Evolutionary conservation across 2,329 filamentous ascomycete genomes (phyloP).

Genomic region (Acrocalymma vagum): DNA sequence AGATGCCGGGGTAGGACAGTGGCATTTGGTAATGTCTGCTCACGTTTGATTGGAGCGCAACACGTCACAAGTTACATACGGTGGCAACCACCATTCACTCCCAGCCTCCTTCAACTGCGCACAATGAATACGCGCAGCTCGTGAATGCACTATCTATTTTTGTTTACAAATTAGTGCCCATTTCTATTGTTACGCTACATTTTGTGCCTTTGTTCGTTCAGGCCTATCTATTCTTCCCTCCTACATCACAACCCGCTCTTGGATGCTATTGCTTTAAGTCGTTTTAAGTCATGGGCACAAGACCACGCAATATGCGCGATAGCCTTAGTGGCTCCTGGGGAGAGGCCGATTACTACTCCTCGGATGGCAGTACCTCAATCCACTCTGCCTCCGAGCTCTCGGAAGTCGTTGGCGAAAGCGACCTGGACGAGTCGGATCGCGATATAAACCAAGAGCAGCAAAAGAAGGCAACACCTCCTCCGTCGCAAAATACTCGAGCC

Average conservation of each 20-base stretch:
- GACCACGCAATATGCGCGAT: constrained; percentile 24
- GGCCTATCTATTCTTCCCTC: background rate
- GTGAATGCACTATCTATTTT: too few relatives aligned
- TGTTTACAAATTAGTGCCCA: too few relatives aligned
- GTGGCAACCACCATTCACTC: constrained; percentile 29
- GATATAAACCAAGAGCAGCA: constrained; percentile 22
- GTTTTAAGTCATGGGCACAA: constrained; percentile 21
- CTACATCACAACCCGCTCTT: too few relatives aligned
- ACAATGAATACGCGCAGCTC: too few relatives aligned
- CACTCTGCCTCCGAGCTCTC: constrained; percentile 31
- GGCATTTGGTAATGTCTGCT: too few relatives aligned
- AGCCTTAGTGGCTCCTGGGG: constrained; percentile 47
- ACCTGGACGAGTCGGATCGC: constrained; percentile 29
- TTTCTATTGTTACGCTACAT: too few relatives aligned
- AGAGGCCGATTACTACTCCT: constrained; percentile 38
- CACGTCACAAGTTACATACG: constrained; percentile 36
- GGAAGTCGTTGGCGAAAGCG: constrained; percentile 32
- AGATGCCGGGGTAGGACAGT: too few relatives aligned
- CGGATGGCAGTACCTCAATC: constrained; percentile 34
- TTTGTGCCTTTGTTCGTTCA: background rate
- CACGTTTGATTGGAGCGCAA: constrained; percentile 32
- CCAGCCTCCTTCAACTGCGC: constrained; percentile 27
- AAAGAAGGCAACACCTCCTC: constrained; percentile 22
- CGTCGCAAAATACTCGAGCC: constrained; percentile 19
- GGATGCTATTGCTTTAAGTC: too few relatives aligned